Conservation (phyloP, 1,139 yeast genomes). For the Suhomyces wounanorum region DNA sequence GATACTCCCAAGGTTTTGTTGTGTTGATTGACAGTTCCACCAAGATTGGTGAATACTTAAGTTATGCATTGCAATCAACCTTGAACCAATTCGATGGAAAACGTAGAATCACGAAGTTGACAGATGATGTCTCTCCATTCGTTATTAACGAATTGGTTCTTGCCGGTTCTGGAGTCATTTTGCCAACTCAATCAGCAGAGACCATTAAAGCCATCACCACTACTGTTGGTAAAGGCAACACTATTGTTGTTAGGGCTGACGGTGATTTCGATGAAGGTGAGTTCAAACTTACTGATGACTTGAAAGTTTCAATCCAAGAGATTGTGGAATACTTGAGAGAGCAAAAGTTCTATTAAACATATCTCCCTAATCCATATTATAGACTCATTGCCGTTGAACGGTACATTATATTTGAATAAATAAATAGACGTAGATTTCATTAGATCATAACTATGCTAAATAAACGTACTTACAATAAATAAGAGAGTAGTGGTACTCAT, state of each 20-base stretch:
- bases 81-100: conserved; percentile 88
- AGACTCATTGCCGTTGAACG: background rate
- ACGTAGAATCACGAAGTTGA: conserved; percentile 76
- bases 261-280: conserved; percentile 16
- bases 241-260: conserved; percentile 19
- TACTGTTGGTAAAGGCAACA: conserved; percentile 40
- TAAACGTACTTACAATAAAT: background rate
- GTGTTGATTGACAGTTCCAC: conserved; percentile 60
- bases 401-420: background rate
- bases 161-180: conserved; percentile 88
- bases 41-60: conserved; percentile 55
- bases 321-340: conserved; percentile 70
- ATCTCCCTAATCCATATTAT: background rate
- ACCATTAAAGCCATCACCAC: conserved; percentile 46
- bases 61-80: conserved; percentile 85
- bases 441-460: conserved; percentile 6
- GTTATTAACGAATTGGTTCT: conserved; percentile 81
- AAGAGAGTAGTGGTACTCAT: background rate
- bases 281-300: conserved; percentile 39
- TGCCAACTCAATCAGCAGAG: conserved; percentile 41
- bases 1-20: conserved; percentile 85
- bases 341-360: conserved; percentile 49
- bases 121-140: conserved; percentile 55
- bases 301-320: conserved; percentile 63
- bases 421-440: conserved; percentile 4